Conservation (phyloP, 1,284 basidiomycete genomes). For the Fistulina hepatica region DNA sequence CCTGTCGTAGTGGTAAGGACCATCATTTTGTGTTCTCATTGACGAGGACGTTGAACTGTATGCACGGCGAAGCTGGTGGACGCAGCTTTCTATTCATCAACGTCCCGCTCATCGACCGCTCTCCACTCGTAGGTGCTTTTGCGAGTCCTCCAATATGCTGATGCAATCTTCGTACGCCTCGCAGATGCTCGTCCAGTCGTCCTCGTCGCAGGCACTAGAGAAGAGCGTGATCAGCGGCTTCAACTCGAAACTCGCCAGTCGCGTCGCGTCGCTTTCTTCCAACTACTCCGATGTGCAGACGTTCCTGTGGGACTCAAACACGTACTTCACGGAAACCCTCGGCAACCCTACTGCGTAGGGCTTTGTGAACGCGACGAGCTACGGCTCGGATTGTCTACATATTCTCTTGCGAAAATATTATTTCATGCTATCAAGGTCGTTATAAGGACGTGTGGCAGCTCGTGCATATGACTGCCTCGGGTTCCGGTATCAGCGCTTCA, state of each 20-base stretch:
- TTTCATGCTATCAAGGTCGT: too few species aligned
- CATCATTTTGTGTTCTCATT: not conserved
- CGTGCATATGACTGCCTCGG: too few species aligned
- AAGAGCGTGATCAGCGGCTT: conserved; percentile 39
- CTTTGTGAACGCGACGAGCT: conserved; percentile 40
- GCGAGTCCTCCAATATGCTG: conserved; percentile 1
- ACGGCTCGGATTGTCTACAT: too few species aligned
- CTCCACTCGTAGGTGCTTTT: conserved; percentile 15
- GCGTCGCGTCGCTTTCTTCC: conserved; percentile 29
- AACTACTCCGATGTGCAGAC: conserved; percentile 37
- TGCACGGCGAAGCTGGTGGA: conserved; percentile 8
- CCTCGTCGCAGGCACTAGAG: conserved; percentile 32
- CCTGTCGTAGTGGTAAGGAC: not conserved
- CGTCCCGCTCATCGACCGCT: conserved; percentile 21
- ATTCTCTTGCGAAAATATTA: too few species aligned
- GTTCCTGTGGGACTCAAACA: conserved; percentile 40
- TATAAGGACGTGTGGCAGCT: too few species aligned
- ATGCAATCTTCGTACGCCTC: not conserved
- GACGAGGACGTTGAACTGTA: not conserved
- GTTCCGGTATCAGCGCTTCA: too few species aligned
- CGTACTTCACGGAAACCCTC: conserved; percentile 40
- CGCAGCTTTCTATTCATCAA: conserved; percentile 23
- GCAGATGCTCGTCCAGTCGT: conserved; percentile 39
- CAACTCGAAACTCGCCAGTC: conserved; percentile 36
- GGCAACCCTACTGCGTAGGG: conserved; percentile 38